A percentile compares a stretch with the other conserved stretches of the same genome.
Evolutionary conservation across 352 stramenopile species (phyloP).

Genomic region (Globisporangium abappressorium): DNA sequence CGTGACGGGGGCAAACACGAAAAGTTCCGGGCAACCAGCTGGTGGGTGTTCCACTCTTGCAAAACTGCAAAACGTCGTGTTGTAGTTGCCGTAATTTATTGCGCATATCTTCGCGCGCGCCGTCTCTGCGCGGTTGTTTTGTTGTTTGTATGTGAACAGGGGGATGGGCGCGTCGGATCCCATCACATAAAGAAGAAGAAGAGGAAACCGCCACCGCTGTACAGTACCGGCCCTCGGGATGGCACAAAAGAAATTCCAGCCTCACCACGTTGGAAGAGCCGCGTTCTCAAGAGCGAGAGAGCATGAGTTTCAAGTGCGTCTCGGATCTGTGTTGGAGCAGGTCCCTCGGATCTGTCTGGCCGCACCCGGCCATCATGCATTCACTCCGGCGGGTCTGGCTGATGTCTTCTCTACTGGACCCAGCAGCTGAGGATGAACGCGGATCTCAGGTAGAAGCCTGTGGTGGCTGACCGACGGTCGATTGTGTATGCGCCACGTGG

Average conservation of each 20-base stretch:
- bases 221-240: neutral
- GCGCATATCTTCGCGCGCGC: conserved; percentile 3
- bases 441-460: neutral
- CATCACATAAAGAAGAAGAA: conserved; percentile 4
- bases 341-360: neutral
- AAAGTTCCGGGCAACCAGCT: conserved; percentile 7
- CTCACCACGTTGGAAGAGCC: neutral
- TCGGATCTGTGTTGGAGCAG: neutral
- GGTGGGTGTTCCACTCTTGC: neutral
- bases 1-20: neutral
- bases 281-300: neutral
- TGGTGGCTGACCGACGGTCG: neutral
- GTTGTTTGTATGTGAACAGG: neutral
- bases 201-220: neutral
- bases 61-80: conserved; percentile 1
- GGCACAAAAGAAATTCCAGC: conserved; percentile 20
- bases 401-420: neutral
- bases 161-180: neutral
- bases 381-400: no score
- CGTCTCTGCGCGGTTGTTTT: neutral
- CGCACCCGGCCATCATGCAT: no score
- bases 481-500: neutral
- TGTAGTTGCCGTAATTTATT: conserved; percentile 10
- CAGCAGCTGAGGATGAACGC: neutral
- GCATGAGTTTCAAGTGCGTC: neutral